phyloP scores from a whole-genome alignment of 1,284 basidiomycete species.

The Neotropicomus parvogracilis region DNA sequence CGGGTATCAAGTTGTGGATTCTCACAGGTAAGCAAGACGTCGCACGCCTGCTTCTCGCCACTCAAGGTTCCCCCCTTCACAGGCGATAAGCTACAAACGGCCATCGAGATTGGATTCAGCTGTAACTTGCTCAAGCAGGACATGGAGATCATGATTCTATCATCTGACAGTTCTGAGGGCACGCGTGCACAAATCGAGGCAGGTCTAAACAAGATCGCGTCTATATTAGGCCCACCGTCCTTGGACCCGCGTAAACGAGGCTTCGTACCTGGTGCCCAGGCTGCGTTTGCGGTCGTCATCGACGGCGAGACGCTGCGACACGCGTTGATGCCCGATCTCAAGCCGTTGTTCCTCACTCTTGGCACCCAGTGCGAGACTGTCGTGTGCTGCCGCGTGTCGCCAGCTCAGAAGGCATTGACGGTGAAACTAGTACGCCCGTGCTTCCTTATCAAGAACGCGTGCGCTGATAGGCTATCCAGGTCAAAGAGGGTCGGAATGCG shows the following conservation, averaged over 20 bases:
- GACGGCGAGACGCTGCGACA: slow-evolving; percentile 91
- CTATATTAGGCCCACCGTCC: slow-evolving; percentile 64
- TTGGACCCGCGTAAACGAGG: slow-evolving; percentile 57
- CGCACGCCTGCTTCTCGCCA: background rate
- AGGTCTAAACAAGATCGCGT: slow-evolving; percentile 92
- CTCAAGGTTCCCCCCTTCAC: background rate
- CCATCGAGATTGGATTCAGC: slow-evolving; percentile 93
- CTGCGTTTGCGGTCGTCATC: slow-evolving; percentile 90
- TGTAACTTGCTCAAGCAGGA: slow-evolving; percentile 89
- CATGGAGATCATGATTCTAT: slow-evolving; percentile 97
- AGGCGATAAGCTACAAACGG: slow-evolving; percentile 97
- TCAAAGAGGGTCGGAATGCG: slow-evolving; percentile 92
- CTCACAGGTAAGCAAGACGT: slow-evolving; percentile 60
- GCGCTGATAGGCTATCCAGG: slow-evolving; percentile 40
- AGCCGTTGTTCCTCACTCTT: slow-evolving; percentile 84
- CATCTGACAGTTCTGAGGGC: slow-evolving; percentile 74
- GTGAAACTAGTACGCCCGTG: slow-evolving; percentile 74
- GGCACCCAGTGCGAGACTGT: slow-evolving; percentile 97
- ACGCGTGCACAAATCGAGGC: slow-evolving; percentile 88
- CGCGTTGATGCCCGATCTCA: slow-evolving; percentile 76
- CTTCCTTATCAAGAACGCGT: background rate
- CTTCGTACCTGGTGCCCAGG: slow-evolving; percentile 63
- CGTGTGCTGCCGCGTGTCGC: slow-evolving; percentile 95
- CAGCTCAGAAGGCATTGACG: slow-evolving; percentile 93
- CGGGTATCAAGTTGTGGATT: slow-evolving; percentile 98